Percentiles rank a stretch among this genome's conserved stretches.
phyloP scores from a whole-genome alignment of 1,139 yeast genomes.

The Nakaseomyces glabratus region DNA sequence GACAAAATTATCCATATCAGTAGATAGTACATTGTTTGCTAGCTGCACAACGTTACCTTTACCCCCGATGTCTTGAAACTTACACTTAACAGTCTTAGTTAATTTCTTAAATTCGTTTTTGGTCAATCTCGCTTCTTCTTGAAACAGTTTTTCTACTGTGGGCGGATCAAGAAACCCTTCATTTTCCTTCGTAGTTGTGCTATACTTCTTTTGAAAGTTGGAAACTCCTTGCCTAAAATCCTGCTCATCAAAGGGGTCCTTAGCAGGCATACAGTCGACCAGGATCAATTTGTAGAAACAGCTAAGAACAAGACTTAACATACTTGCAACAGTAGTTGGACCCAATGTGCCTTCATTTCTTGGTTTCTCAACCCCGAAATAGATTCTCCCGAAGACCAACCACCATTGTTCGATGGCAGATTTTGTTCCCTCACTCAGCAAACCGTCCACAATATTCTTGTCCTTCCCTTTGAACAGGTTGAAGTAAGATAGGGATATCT shows the following conservation, averaged over 20 bases:
- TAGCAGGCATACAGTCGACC: constrained; percentile 74
- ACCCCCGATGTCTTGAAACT: constrained; percentile 59
- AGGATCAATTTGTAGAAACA: constrained; percentile 57
- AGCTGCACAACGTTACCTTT: constrained; percentile 33
- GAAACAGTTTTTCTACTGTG: constrained; percentile 53
- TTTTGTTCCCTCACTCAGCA: constrained; percentile 69
- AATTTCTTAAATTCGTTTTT: constrained; percentile 50
- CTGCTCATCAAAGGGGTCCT: constrained; percentile 77
- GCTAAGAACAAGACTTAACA: constrained; percentile 60
- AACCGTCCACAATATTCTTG: constrained; percentile 61
- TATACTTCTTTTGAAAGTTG: constrained; percentile 62
- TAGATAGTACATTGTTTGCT: constrained; percentile 42
- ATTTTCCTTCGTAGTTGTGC: constrained; percentile 27
- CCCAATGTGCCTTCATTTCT: constrained; percentile 47
- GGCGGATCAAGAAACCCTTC: constrained; percentile 43
- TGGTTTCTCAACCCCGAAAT: constrained; percentile 36
- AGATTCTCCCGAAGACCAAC: constrained; percentile 60
- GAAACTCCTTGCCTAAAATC: constrained; percentile 52
- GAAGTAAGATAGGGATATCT: constrained; percentile 69
- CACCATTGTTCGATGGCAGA: constrained; percentile 75
- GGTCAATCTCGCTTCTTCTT: constrained; percentile 46
- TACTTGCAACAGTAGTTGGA: constrained; percentile 52
- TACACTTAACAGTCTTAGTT: constrained; percentile 58
- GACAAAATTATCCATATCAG: constrained; percentile 40
- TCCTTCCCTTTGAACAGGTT: constrained; percentile 50